Conservation (phyloP, 2,329 filamentous ascomycete genomes). For the Neocucurbitaria cava region DNA sequence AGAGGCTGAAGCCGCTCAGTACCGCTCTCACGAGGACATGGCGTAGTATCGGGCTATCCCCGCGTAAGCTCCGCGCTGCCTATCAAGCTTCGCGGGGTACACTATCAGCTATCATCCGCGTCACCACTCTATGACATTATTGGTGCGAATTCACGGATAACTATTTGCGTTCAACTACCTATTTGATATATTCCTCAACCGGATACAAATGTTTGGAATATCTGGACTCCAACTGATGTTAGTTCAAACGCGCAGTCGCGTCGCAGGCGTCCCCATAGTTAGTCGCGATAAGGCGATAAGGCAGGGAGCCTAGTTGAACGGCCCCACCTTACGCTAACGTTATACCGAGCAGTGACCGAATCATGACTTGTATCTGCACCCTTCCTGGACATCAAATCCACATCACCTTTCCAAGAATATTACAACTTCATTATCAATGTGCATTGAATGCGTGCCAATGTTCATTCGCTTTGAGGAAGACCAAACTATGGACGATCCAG, state of each 20-base stretch:
- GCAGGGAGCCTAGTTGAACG: conserved; percentile 11
- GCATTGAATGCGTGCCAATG: too few species aligned
- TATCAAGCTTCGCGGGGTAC: conserved; percentile 37
- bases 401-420: too few species aligned
- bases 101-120: conserved; percentile 21
- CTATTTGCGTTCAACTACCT: too few species aligned
- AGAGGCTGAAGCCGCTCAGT: conserved; percentile 6
- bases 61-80: conserved; percentile 31
- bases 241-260: conserved; percentile 4
- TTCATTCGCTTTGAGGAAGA: too few species aligned
- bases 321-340: background rate
- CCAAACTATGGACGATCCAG: too few species aligned
- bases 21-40: conserved; percentile 9
- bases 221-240: background rate
- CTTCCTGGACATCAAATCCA: too few species aligned
- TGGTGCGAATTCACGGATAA: background rate
- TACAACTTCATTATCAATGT: too few species aligned
- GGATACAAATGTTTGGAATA: too few species aligned
- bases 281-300: conserved; percentile 29
- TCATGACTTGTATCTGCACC: background rate
- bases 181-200: too few species aligned
- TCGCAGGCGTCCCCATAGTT: conserved; percentile 4
- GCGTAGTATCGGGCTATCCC: conserved; percentile 23
- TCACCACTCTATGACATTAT: conserved; percentile 4
- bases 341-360: background rate